Conservation (phyloP, 148 eudicot species). For the Silene latifolia region DNA sequence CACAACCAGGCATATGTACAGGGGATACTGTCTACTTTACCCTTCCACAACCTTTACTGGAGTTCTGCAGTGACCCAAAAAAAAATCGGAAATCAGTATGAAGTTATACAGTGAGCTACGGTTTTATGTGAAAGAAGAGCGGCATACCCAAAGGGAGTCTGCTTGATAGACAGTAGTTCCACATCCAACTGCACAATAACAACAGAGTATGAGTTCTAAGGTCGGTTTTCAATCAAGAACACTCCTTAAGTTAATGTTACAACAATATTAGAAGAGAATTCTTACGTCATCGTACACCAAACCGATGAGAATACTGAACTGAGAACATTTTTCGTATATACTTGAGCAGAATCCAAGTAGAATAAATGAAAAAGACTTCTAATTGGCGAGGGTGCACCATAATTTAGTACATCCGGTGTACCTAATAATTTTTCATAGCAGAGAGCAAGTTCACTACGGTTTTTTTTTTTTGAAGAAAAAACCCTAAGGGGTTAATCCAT, state of each 20-base stretch:
- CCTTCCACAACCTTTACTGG: conserved; percentile 74
- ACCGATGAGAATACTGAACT: too few species aligned
- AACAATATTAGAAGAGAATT: background rate
- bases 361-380: too few species aligned
- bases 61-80: conserved; percentile 39
- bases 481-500: too few species aligned
- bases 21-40: conserved; percentile 20
- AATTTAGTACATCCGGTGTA: too few species aligned
- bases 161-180: conserved; percentile 71
- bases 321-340: too few species aligned
- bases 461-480: too few species aligned
- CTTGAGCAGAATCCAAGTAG: too few species aligned
- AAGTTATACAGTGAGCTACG: too few species aligned
- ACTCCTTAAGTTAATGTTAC: background rate
- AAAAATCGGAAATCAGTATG: background rate
- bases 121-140: background rate
- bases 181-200: conserved; percentile 55
- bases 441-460: too few species aligned
- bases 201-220: background rate
- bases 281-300: too few species aligned
- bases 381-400: too few species aligned
- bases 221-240: background rate
- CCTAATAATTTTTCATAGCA: too few species aligned
- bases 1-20: background rate
- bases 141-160: conserved; percentile 67